phyloP scores from a whole-genome alignment of 768 basidiomycete species.

The Boletus insuetus region DNA sequence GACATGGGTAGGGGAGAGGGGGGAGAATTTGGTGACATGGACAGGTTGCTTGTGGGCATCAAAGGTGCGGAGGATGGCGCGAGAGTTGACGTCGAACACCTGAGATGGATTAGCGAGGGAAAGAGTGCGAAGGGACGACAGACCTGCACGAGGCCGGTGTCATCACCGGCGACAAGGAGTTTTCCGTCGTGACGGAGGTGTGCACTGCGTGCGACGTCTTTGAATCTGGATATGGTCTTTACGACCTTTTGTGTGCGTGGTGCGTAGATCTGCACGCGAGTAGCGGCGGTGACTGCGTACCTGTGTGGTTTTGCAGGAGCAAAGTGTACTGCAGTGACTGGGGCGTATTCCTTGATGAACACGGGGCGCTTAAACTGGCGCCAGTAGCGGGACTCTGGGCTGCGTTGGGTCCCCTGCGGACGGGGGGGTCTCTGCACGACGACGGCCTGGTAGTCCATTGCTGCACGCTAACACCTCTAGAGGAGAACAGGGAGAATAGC shows the following conservation, averaged over 20 bases:
- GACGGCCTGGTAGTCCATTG: conserved; percentile 82
- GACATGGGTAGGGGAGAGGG: conserved; percentile 74
- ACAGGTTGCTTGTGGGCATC: conserved; percentile 96
- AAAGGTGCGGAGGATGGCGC: conserved; percentile 90
- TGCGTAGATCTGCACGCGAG: conserved; percentile 92
- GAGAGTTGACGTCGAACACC: conserved; percentile 91
- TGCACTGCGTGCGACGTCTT: conserved; percentile 90
- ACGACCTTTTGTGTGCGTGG: conserved; percentile 94
- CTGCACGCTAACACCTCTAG: background rate
- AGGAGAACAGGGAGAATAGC: too few relatives aligned
- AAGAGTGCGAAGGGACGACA: background rate
- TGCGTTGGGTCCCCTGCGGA: conserved; percentile 57
- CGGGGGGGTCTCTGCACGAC: conserved; percentile 58
- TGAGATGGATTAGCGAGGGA: conserved; percentile 28
- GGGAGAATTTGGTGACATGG: conserved; percentile 91
- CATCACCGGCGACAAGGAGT: conserved; percentile 92
- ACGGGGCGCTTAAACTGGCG: conserved; percentile 85
- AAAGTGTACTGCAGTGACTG: conserved; percentile 93
- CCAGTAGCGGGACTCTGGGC: conserved; percentile 80
- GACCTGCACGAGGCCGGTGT: conserved; percentile 83
- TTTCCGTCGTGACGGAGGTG: conserved; percentile 92
- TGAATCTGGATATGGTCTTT: conserved; percentile 96
- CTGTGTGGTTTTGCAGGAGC: conserved; percentile 83
- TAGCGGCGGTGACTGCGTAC: conserved; percentile 94
- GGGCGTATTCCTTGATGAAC: conserved; percentile 96